Conservation (phyloP, 2,329 filamentous ascomycete species). For the Polytolypa hystricis region DNA sequence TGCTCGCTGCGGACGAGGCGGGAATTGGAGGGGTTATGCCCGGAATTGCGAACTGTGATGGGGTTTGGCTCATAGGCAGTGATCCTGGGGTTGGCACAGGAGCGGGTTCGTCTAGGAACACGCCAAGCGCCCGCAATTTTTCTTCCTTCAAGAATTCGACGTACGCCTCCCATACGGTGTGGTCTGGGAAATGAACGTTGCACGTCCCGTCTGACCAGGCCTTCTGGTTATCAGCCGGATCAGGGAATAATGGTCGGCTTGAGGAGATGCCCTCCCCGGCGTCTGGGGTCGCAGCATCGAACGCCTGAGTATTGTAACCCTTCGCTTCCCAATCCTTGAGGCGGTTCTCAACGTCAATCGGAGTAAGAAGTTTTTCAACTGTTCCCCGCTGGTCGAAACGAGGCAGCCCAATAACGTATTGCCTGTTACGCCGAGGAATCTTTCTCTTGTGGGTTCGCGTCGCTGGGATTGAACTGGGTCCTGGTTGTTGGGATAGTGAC, state of each 20-base stretch:
- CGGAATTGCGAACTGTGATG: constrained; percentile 62
- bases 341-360: constrained; percentile 27
- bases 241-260: constrained; percentile 34
- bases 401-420: constrained; percentile 59
- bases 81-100: constrained; percentile 49
- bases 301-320: constrained; percentile 34
- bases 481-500: constrained; percentile 23
- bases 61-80: constrained; percentile 54
- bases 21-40: constrained; percentile 77
- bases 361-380: constrained; percentile 28
- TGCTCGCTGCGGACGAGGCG: constrained; percentile 66
- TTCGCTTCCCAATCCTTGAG: constrained; percentile 32
- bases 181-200: constrained; percentile 33
- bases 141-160: constrained; percentile 76
- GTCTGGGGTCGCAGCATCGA: constrained; percentile 22
- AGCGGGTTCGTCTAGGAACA: constrained; percentile 67
- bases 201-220: constrained; percentile 24
- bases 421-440: constrained; percentile 64
- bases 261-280: constrained; percentile 26
- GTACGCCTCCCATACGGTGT: constrained; percentile 61
- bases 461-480: constrained; percentile 43
- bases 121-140: constrained; percentile 82
- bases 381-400: constrained; percentile 55
- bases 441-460: constrained; percentile 49
- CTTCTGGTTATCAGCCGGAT: constrained; percentile 26